phyloP scores from a whole-genome alignment of 257 asterid species.

The Solanum peruvianum region DNA sequence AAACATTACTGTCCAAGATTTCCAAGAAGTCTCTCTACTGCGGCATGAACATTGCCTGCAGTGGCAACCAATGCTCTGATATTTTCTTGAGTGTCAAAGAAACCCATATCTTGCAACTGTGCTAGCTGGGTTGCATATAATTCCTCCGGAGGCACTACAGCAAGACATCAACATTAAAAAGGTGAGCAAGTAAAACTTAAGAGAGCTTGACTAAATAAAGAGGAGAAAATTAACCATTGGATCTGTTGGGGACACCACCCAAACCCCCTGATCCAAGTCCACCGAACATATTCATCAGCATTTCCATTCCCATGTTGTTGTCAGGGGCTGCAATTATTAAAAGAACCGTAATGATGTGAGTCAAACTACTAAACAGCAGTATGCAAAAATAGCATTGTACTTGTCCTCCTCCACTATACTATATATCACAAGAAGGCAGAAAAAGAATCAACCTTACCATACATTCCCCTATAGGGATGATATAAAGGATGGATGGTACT shows the following conservation, averaged over 20 bases:
- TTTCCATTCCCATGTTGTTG: slow-evolving; percentile 21
- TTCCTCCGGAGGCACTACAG: slow-evolving; percentile 41
- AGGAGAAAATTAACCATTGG: slow-evolving; percentile 16
- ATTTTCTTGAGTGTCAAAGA: slow-evolving; percentile 41
- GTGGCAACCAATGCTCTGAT: slow-evolving; percentile 30
- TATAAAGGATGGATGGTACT: not conserved
- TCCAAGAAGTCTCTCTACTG: slow-evolving; percentile 39
- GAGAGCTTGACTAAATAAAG: not conserved
- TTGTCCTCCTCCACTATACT: not conserved
- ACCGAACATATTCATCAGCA: slow-evolving; percentile 40
- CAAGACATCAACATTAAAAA: not conserved
- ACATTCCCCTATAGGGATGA: not conserved
- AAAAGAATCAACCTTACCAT: not conserved
- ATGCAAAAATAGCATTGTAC: not conserved
- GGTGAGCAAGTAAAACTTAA: not conserved
- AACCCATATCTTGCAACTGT: slow-evolving; percentile 44
- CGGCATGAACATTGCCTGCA: slow-evolving; percentile 49
- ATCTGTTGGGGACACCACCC: slow-evolving; percentile 13
- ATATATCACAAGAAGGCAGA: not conserved
- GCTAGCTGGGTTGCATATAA: slow-evolving; percentile 31
- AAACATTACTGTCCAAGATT: slow-evolving; percentile 19
- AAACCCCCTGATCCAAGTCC: slow-evolving; percentile 38
- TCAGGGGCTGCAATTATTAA: not conserved
- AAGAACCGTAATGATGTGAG: not conserved
- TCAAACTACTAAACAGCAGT: not conserved